These are phyloP conservation scores for Phytophthora podocarpi DNA, from an alignment of 352 stramenopile species.

Conservation along the genomic window DNA sequence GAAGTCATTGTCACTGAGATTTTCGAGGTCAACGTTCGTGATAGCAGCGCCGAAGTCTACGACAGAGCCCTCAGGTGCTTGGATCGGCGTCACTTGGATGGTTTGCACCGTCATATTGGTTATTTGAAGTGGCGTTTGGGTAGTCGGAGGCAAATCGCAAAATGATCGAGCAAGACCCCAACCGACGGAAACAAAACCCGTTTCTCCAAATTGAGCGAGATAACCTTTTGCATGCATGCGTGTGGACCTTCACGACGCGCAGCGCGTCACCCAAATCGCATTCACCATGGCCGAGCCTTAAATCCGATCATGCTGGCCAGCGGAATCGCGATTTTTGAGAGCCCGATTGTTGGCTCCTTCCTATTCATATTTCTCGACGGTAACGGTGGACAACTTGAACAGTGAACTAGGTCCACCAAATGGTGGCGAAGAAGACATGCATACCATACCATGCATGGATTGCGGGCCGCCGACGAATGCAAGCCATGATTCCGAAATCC, in stretches of 20 bases:
- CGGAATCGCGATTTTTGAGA: too few relatives aligned
- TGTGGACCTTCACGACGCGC: slow-evolving; percentile 16
- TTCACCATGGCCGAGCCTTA: too few relatives aligned
- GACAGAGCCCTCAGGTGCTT: slow-evolving; percentile 13
- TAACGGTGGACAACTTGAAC: too few relatives aligned
- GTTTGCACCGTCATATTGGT: slow-evolving; percentile 14
- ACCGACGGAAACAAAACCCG: slow-evolving; percentile 3
- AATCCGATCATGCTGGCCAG: too few relatives aligned
- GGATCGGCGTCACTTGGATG: slow-evolving; percentile 27
- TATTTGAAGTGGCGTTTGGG: background rate
- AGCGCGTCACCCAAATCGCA: slow-evolving; percentile 19
- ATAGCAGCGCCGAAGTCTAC: slow-evolving; percentile 32
- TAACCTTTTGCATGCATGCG: too few relatives aligned
- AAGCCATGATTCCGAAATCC: too few relatives aligned
- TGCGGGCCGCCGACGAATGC: too few relatives aligned
- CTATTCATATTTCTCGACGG: too few relatives aligned
- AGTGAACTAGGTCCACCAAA: too few relatives aligned
- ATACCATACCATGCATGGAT: too few relatives aligned
- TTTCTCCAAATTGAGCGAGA: background rate
- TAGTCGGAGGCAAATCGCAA: slow-evolving; percentile 6
- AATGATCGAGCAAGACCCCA: slow-evolving; percentile 4
- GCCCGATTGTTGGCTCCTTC: too few relatives aligned
- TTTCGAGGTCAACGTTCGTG: slow-evolving; percentile 32
- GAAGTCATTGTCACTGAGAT: slow-evolving; percentile 29
- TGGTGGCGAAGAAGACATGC: too few relatives aligned